Conservation (phyloP, 306 rosid genomes). For the Crotalaria pallida region DNA sequence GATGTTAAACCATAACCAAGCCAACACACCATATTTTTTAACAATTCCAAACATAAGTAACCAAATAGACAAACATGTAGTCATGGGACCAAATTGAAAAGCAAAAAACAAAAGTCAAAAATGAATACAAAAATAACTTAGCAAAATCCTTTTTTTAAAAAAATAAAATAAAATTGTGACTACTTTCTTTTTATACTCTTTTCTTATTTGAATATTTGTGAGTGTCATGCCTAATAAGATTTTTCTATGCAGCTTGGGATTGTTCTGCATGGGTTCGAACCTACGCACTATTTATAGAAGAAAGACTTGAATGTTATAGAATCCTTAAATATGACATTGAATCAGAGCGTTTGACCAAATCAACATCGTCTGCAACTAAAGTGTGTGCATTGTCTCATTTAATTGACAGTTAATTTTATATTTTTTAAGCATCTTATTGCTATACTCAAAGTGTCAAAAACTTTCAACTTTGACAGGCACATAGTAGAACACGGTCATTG, state of each 20-base stretch:
- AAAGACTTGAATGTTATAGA: slow-evolving; percentile 81
- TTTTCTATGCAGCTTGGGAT: slow-evolving; percentile 82
- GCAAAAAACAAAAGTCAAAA: no score
- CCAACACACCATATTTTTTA: not conserved
- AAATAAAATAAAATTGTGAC: no score
- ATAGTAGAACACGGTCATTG: slow-evolving; percentile 65
- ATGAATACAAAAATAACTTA: no score
- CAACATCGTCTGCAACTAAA: slow-evolving; percentile 55
- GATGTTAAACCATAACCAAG: not conserved
- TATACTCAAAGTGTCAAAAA: slow-evolving; percentile 11
- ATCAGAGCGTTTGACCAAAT: slow-evolving; percentile 70
- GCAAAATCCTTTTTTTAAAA: not conserved
- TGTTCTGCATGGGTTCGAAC: slow-evolving; percentile 97
- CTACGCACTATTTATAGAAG: slow-evolving; percentile 81
- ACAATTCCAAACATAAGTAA: no score
- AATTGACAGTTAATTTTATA: not conserved
- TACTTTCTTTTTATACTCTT: not conserved
- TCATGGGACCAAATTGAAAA: not conserved
- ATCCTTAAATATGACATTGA: slow-evolving; percentile 81
- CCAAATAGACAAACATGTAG: not conserved
- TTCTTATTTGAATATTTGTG: not conserved
- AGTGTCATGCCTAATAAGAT: slow-evolving; percentile 27
- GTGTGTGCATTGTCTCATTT: slow-evolving; percentile 30
- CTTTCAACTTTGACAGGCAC: slow-evolving; percentile 41
- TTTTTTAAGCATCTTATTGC: not conserved